These are phyloP conservation scores for Fraxinus platypoda DNA, from an alignment of 305 asterid genomes.

Conservation along the genomic window DNA sequence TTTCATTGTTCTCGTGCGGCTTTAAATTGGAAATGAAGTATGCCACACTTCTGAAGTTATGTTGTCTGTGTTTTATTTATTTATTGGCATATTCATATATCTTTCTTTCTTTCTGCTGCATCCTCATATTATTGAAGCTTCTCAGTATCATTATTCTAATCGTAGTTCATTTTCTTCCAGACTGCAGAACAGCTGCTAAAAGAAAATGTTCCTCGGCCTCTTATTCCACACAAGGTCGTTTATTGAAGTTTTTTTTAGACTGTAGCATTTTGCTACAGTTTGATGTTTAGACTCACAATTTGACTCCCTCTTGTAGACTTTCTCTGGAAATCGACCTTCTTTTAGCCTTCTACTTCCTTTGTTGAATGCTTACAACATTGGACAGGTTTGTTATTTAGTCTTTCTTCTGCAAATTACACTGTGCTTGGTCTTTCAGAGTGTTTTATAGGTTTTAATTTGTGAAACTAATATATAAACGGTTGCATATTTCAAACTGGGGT, in stretches of 20 bases:
- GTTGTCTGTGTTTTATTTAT: not conserved
- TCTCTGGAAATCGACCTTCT: constrained; percentile 95
- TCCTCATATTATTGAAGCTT: constrained; percentile 9
- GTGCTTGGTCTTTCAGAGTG: not conserved
- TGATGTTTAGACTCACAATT: constrained; percentile 26
- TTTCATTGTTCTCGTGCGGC: not conserved
- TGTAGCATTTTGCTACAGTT: constrained; percentile 20
- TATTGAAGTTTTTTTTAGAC: constrained; percentile 18
- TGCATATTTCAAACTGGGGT: not conserved
- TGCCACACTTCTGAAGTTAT: not conserved
- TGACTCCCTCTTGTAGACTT: constrained; percentile 53
- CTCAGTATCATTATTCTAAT: constrained; percentile 24
- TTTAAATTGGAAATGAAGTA: not conserved
- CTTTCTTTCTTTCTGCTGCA: not conserved
- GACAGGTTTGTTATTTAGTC: constrained; percentile 63
- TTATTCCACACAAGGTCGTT: constrained; percentile 86
- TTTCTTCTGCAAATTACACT: constrained; percentile 2
- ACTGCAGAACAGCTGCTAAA: constrained; percentile 75
- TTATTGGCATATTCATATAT: not conserved
- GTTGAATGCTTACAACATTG: constrained; percentile 78
- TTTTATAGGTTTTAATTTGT: not conserved
- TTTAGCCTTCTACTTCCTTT: constrained; percentile 92
- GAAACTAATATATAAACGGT: not conserved
- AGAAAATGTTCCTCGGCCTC: constrained; percentile 77
- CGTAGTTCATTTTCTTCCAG: constrained; percentile 47